Percentiles rank a stretch among this genome's conserved stretches.
Evolutionary conservation across 371 early-diverging fungal genomes (phyloP).

Genomic region (Dinochytrium kinnereticum): DNA sequence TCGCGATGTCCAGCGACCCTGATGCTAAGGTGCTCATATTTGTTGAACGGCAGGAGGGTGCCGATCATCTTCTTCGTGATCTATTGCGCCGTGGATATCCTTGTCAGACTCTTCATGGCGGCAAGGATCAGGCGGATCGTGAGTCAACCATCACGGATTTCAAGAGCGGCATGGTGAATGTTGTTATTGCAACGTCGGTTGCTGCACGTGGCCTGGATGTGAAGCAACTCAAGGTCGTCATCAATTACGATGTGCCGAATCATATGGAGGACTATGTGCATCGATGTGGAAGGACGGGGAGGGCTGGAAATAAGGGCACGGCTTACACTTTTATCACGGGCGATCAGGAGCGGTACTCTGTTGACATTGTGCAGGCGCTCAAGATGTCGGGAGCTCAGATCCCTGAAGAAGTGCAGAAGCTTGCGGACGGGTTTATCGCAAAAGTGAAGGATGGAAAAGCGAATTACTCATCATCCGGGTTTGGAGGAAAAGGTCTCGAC

Average conservation of each 20-base stretch:
- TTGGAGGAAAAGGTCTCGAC: conserved; percentile 97
- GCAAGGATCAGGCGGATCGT: conserved; percentile 96
- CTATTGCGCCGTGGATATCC: conserved; percentile 87
- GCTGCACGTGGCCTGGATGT: conserved; percentile 99
- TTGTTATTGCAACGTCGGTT: conserved; percentile 98
- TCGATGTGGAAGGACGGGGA: conserved; percentile 98
- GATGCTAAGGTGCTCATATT: conserved; percentile 78
- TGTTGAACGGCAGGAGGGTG: conserved; percentile 95
- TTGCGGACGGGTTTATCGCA: conserved; percentile 81
- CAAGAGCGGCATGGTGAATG: conserved; percentile 83
- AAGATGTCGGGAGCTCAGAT: conserved; percentile 74
- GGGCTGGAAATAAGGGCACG: conserved; percentile 96
- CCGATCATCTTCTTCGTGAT: conserved; percentile 86
- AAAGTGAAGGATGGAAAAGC: conserved; percentile 91
- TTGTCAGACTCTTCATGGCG: conserved; percentile 95
- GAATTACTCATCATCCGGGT: conserved; percentile 83
- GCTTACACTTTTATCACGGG: conserved; percentile 96
- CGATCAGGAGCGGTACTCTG: conserved; percentile 91
- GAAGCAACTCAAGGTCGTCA: conserved; percentile 91
- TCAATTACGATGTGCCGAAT: conserved; percentile 99
- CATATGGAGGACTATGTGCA: conserved; percentile 99
- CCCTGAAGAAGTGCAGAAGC: conserved; percentile 75
- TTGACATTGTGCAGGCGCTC: conserved; percentile 92
- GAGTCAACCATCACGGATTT: conserved; percentile 93
- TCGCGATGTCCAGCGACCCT: conserved; percentile 65